phyloP scores from a whole-genome alignment of 129 eudicot species.

The Oenanthe sinensis region DNA sequence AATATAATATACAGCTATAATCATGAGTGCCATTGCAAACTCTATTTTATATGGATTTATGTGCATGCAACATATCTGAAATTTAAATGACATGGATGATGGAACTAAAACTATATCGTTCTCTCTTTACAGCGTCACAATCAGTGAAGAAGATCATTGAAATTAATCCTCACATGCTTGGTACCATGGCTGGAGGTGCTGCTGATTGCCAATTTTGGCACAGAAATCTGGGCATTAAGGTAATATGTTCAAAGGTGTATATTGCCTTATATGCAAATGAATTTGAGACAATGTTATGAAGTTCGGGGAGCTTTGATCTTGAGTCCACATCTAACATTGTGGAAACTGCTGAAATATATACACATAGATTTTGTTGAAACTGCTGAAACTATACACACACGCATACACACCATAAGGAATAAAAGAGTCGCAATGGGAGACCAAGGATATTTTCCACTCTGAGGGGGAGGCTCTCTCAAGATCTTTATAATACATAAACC shows the following conservation, averaged over 20 bases:
- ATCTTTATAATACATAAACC: not conserved
- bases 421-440: not conserved
- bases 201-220: slow-evolving; percentile 99
- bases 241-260: slow-evolving; percentile 3
- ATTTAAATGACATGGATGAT: not conserved
- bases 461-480: not conserved
- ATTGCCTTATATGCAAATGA: not conserved
- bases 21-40: not conserved
- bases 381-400: no score
- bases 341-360: not conserved
- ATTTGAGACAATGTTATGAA: not conserved
- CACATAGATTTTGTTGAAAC: not conserved
- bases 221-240: slow-evolving; percentile 96
- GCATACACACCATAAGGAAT: no score
- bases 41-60: no score
- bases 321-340: not conserved
- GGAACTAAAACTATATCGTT: no score
- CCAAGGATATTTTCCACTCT: not conserved
- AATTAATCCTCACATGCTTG: slow-evolving; percentile 95
- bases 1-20: not conserved
- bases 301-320: not conserved
- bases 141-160: slow-evolving; percentile 98
- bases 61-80: not conserved
- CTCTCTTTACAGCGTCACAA: slow-evolving; percentile 62
- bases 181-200: slow-evolving; percentile 99